Evolutionary conservation across 805 yeast genomes (phyloP).

Genomic region (Teunomyces funiuensis): DNA sequence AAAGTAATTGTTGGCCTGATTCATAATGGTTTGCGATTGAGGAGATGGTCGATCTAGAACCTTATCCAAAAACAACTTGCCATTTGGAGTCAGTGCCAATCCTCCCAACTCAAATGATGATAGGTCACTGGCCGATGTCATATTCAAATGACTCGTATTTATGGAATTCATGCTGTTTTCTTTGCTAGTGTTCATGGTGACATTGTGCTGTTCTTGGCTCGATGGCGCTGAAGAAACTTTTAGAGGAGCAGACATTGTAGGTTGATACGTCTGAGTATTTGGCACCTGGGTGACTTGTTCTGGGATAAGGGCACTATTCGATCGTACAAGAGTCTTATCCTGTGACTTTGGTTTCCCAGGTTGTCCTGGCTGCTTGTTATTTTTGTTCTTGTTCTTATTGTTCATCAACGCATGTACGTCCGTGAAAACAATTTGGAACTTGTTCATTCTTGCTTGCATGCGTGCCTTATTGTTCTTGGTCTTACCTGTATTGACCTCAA

Average conservation of each 20-base stretch:
- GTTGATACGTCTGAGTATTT: not conserved
- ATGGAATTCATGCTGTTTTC: slow-evolving; percentile 31
- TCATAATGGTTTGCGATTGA: slow-evolving; percentile 17
- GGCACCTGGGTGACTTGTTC: not conserved
- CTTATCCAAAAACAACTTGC: slow-evolving; percentile 38
- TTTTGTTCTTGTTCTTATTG: slow-evolving; percentile 12
- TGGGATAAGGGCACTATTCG: not conserved
- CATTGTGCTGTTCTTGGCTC: slow-evolving; percentile 7
- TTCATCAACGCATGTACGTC: slow-evolving; percentile 29
- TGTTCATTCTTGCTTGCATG: slow-evolving; percentile 42
- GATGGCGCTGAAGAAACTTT: not conserved
- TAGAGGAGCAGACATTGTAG: not conserved
- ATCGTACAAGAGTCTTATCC: not conserved
- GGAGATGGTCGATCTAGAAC: slow-evolving; percentile 43
- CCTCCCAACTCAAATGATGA: slow-evolving; percentile 42
- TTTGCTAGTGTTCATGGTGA: slow-evolving; percentile 19
- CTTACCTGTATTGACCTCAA: slow-evolving; percentile 2
- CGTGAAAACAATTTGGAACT: slow-evolving; percentile 47
- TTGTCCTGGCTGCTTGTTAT: not conserved
- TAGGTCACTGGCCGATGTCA: slow-evolving; percentile 36
- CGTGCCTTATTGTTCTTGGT: slow-evolving; percentile 9
- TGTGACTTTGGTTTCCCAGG: not conserved
- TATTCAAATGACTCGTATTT: slow-evolving; percentile 35
- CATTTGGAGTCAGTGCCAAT: slow-evolving; percentile 39
- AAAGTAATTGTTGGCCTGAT: slow-evolving; percentile 16